Conservation (phyloP, 2,329 filamentous ascomycete genomes). For the Orbilia quercus region DNA sequence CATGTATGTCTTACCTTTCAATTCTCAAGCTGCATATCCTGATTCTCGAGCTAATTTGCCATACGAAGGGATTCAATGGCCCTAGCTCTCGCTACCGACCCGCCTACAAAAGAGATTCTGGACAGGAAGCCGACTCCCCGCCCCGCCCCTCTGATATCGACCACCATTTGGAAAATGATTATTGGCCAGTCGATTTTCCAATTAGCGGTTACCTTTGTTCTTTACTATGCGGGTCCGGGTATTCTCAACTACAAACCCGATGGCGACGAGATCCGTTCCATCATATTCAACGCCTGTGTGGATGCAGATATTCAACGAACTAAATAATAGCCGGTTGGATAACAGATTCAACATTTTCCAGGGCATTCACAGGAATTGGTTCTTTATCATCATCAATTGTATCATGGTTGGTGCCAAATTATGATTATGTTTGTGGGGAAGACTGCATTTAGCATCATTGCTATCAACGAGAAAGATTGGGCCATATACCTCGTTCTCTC, state of each 20-base stretch:
- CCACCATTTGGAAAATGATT: slow-evolving; percentile 75
- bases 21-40: background rate
- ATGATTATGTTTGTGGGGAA: slow-evolving; percentile 71
- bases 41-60: slow-evolving; percentile 3
- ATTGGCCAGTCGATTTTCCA: slow-evolving; percentile 72
- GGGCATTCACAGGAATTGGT: slow-evolving; percentile 69
- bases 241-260: slow-evolving; percentile 69
- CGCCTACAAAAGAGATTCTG: slow-evolving; percentile 70
- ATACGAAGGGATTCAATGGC: slow-evolving; percentile 70
- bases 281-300: slow-evolving; percentile 78
- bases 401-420: slow-evolving; percentile 71
- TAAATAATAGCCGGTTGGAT: slow-evolving; percentile 70
- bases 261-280: slow-evolving; percentile 67
- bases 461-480: slow-evolving; percentile 68
- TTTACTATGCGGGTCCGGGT: slow-evolving; percentile 71
- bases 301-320: slow-evolving; percentile 78
- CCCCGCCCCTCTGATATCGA: slow-evolving; percentile 64
- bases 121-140: slow-evolving; percentile 67
- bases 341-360: slow-evolving; percentile 73
- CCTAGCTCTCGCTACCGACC: slow-evolving; percentile 74
- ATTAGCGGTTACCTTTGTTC: slow-evolving; percentile 69
- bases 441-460: slow-evolving; percentile 68
- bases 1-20: slow-evolving; percentile 70
- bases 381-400: slow-evolving; percentile 70
- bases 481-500: slow-evolving; percentile 67